A percentile compares a stretch with the other conserved stretches of the same genome.
Evolutionary conservation across 2,329 filamentous ascomycete species (phyloP).

Genomic region (Trichophyton verrucosum): DNA sequence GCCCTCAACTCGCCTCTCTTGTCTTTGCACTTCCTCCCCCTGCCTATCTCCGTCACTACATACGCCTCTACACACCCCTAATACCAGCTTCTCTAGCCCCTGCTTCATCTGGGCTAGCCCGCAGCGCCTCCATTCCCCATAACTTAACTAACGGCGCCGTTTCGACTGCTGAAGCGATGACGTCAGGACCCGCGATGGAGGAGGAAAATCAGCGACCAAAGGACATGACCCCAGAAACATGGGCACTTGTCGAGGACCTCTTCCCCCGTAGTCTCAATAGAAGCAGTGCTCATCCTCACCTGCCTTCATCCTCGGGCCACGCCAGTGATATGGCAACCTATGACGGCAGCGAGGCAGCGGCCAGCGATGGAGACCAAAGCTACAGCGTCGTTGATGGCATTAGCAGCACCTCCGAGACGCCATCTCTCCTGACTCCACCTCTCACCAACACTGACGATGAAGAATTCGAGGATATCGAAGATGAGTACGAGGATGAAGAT

Average conservation of each 20-base stretch:
- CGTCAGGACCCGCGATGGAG: constrained; percentile 18
- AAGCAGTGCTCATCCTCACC: too few species aligned
- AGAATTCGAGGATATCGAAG: neutral
- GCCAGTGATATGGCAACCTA: constrained; percentile 29
- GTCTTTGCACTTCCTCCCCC: too few species aligned
- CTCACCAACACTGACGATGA: neutral
- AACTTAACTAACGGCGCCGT: neutral
- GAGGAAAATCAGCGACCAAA: constrained; percentile 18
- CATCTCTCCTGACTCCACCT: neutral
- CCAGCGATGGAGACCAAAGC: too few species aligned
- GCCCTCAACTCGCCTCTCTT: too few species aligned
- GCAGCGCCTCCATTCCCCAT: neutral
- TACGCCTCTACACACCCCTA: too few species aligned
- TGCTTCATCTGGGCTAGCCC: too few species aligned
- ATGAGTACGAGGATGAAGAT: constrained; percentile 1
- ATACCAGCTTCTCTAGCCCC: too few species aligned
- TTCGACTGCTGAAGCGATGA: constrained; percentile 7
- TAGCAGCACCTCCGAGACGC: neutral
- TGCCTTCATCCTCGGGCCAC: too few species aligned
- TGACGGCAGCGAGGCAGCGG: constrained; percentile 25
- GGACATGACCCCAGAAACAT: too few species aligned
- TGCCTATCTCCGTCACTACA: too few species aligned
- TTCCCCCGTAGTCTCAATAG: too few species aligned
- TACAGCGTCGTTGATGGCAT: neutral
- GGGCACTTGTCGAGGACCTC: too few species aligned